Evolutionary conservation across 306 rosid genomes (phyloP), one percentile per base, ranked within the genome.

Genomic region (Cucurbita ficifolia): DNA sequence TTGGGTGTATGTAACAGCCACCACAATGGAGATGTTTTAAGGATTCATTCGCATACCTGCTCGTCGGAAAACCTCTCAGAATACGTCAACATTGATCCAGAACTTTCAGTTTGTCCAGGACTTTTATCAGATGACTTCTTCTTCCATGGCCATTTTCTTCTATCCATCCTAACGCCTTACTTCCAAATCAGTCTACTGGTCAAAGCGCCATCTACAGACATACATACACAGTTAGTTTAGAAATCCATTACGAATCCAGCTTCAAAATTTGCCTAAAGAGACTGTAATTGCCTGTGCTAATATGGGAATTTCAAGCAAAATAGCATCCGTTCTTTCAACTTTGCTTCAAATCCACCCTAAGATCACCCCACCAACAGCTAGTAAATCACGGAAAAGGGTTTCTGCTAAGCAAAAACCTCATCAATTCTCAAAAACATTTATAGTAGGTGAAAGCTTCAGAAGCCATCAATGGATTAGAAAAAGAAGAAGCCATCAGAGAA

Each of bases 81-180:
- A 75, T 86, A 85, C 3, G 96, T 87, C n/a, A 96, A 88, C 75
- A 79, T 80, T 7, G 99, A 89, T 78, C 90, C 97, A 22, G 92
- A 86, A 82, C 97, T 85, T 48, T 91, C 97, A 72, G 87, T 84
- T 84, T 92, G 96, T 0, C 89, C 87, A 0, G 95, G 70, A 77
- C 96, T 86, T 82, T 80, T 89, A 75, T 89, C 95, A 6, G 96
- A 87, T 75, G 91, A 86, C 78, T 81, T 91, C 72, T 86, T 79
- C 86, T 89, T 91, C 96, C 97, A 86, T 40, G 88, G 82, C 96
- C 96, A 91, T 81, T 83, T 87, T 81, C 89, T 86, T 68, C 84
- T 87, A 76, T 94, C 97, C 88, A 87, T 91, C 79, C 75, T 77
- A 12, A 24, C 36, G 55, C 76, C 83, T 65, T 57, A 71, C 70